Conservation (phyloP, 2,329 filamentous ascomycete genomes). For the Hypocrella siamensis region DNA sequence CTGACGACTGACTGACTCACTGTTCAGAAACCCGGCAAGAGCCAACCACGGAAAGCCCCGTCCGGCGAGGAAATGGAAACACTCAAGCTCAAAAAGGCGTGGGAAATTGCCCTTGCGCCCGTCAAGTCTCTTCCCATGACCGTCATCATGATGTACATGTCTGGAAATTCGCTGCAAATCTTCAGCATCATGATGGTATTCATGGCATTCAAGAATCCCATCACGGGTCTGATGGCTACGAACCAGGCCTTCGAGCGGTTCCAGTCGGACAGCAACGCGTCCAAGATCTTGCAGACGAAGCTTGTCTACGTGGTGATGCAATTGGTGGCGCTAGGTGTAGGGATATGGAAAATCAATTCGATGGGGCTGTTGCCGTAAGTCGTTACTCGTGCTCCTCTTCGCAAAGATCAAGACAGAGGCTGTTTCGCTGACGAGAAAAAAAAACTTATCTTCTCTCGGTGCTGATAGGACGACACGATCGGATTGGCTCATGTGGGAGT, state of each 20-base stretch:
- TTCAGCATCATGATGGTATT: slow-evolving; percentile 99
- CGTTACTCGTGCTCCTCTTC: not conserved
- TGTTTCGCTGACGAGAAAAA: not conserved
- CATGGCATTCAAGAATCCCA: slow-evolving; percentile 95
- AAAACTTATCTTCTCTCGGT: not conserved
- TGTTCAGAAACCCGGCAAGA: slow-evolving; percentile 31
- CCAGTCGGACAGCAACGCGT: slow-evolving; percentile 64
- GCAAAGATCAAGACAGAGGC: not conserved
- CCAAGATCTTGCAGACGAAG: slow-evolving; percentile 69
- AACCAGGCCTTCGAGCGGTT: slow-evolving; percentile 84
- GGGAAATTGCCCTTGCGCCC: slow-evolving; percentile 88
- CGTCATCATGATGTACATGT: slow-evolving; percentile 99
- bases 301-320: slow-evolving; percentile 79
- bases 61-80: slow-evolving; percentile 81
- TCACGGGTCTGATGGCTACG: slow-evolving; percentile 68
- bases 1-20: not conserved
- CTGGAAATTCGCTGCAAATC: slow-evolving; percentile 92
- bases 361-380: slow-evolving; percentile 90
- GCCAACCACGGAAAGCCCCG: slow-evolving; percentile 45
- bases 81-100: slow-evolving; percentile 95
- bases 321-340: slow-evolving; percentile 64
- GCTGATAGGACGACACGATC: slow-evolving; percentile 67
- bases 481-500: slow-evolving; percentile 96
- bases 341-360: slow-evolving; percentile 89
- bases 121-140: slow-evolving; percentile 96